Evolutionary conservation across 192 early-diverging fungal genomes (phyloP).

Genomic region (Paraglomus brasilianum): DNA sequence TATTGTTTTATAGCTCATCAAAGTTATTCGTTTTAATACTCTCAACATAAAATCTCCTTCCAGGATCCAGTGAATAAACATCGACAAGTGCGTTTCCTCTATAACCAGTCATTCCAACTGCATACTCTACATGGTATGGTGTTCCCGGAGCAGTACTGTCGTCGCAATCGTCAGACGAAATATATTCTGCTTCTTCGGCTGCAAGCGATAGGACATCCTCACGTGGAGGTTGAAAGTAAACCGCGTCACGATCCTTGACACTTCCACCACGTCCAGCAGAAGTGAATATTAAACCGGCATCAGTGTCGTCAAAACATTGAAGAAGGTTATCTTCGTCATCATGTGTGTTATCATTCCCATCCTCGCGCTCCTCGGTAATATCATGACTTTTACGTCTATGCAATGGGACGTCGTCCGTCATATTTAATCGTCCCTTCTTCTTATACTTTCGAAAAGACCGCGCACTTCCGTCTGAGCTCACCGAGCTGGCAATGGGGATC

Average conservation of each 20-base stretch:
- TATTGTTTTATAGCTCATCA: too few relatives aligned
- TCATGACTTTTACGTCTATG: background rate
- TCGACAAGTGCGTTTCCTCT: too few relatives aligned
- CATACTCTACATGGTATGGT: too few relatives aligned
- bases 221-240: conserved; percentile 11
- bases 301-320: background rate
- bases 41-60: too few relatives aligned
- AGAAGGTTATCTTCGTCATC: conserved; percentile 1
- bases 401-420: background rate
- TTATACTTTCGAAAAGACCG: background rate
- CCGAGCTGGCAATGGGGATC: background rate
- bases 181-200: too few relatives aligned
- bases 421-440: background rate
- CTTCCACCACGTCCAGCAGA: conserved; percentile 2
- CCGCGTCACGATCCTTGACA: background rate
- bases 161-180: too few relatives aligned
- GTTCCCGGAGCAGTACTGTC: too few relatives aligned
- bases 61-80: too few relatives aligned
- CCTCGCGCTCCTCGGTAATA: background rate
- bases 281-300: conserved; percentile 13
- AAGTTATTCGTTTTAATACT: too few relatives aligned
- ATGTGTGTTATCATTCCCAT: background rate
- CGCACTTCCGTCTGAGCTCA: background rate
- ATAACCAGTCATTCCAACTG: too few relatives aligned
- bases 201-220: background rate